phyloP scores from a whole-genome alignment of 129 eudicot genomes.

The Centrapalus pauciflorus region DNA sequence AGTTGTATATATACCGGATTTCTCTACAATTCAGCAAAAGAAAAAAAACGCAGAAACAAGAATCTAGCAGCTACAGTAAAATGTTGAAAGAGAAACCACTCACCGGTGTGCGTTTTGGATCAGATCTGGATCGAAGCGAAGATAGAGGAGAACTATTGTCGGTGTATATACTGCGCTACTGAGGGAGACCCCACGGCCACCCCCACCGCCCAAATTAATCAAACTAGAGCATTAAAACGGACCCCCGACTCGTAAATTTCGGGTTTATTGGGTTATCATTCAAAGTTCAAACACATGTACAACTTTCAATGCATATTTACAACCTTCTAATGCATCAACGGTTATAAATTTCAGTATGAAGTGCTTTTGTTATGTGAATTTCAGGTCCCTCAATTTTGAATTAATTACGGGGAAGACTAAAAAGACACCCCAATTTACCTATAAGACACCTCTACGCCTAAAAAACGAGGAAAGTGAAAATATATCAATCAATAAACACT shows the following conservation, averaged over 20 bases:
- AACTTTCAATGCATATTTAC: background rate
- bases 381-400: background rate
- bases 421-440: too few species aligned
- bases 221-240: background rate
- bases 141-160: slow-evolving; percentile 17
- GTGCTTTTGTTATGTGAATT: background rate
- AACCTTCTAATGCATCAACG: background rate
- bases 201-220: slow-evolving; percentile 12
- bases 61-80: slow-evolving; percentile 6
- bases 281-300: background rate
- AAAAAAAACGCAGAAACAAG: background rate
- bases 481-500: too few species aligned
- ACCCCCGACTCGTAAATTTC: slow-evolving; percentile 3
- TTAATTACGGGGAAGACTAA: background rate
- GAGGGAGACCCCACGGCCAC: too few species aligned
- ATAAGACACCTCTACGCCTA: too few species aligned
- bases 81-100: slow-evolving; percentile 3
- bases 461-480: too few species aligned
- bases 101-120: slow-evolving; percentile 16
- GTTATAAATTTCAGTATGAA: background rate
- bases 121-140: slow-evolving; percentile 23
- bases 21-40: background rate
- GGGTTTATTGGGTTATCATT: background rate
- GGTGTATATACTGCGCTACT: slow-evolving; percentile 14
- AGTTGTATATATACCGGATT: background rate